Base-by-base conservation (phyloP, 495 filamentous ascomycete genomes). In the Penicillium egyptiacum region DNA sequence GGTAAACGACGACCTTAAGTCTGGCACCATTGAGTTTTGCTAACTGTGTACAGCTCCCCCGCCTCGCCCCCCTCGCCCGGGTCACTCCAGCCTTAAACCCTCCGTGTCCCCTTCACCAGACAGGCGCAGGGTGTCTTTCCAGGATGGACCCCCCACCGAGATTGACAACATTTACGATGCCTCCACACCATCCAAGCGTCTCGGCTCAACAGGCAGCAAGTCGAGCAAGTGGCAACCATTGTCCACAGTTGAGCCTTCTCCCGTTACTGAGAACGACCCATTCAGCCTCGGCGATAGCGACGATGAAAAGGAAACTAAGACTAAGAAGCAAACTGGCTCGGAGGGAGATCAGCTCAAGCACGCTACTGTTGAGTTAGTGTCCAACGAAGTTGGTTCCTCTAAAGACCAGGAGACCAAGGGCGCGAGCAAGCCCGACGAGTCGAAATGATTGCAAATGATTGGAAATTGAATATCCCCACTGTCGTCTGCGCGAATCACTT, bases 221-320 rank as follows among this genome's bases (percentile, higher is more conserved):
- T 75, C 82, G 14, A 95, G 89, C 79, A 98, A 98, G 76, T 98
- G 94, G 94, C 93, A 98, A 71, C 94, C 95, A 16, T 75, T 98
- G 50, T 88, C 91, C 30, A 83, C 87, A 1, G 84, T 96, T 6
- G 92, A 95, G 43, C 94, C 95, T 5, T 88, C 83, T 50, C 94
- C 95, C 31, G 86, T 93, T 43, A 85, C 83, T 10, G 93, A 98
- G 58, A 90, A 95, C 62, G 94, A 98, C 66, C 94, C 94, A 0
- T 98, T 98, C 72, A 96, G 90, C 63, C 82, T 98, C 10, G 94
- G 94, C 2, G 94, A 98, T 64, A 96, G 92, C 63, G 91, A 96
- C 57, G 94, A 98, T 48, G 95, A 98, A 72, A 88, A 88, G 58
- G 92, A 91, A n/a, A 70, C 78, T 16, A 90, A 89, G 70, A 65